A percentile compares a stretch with the other conserved stretches of the same genome.
Evolutionary conservation across 2,329 filamentous ascomycete genomes (phyloP).

Genomic region (Colletotrichum tabaci): DNA sequence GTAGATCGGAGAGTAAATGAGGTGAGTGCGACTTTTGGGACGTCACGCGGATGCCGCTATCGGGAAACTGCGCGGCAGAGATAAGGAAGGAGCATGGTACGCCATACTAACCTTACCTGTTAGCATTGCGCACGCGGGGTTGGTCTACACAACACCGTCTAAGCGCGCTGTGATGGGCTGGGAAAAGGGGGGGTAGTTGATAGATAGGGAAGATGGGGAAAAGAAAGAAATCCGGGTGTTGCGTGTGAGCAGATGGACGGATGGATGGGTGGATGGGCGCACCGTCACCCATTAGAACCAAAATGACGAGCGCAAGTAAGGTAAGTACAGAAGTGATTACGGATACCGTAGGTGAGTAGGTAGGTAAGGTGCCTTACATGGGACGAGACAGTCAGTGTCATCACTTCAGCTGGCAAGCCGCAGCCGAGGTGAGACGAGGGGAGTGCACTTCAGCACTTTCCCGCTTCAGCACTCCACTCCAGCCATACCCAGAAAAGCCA

Average conservation of each 20-base stretch:
- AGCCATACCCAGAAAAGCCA: no score
- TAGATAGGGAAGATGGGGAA: background rate
- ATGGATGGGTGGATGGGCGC: constrained; percentile 21
- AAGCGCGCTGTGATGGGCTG: constrained; percentile 19
- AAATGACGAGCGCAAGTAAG: constrained; percentile 22
- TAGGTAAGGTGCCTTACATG: background rate
- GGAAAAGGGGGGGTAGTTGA: background rate
- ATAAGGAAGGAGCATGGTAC: constrained; percentile 38
- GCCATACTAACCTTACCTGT: constrained; percentile 39
- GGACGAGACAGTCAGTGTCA: background rate
- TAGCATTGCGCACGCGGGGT: constrained; percentile 29
- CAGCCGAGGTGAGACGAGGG: background rate
- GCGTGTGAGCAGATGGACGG: background rate
- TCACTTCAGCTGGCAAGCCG: background rate
- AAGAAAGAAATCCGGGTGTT: background rate
- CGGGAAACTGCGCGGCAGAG: constrained; percentile 27
- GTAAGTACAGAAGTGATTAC: background rate
- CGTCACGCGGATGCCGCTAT: constrained; percentile 40
- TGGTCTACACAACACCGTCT: constrained; percentile 17
- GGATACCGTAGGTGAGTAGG: background rate
- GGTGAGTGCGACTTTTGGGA: constrained; percentile 30
- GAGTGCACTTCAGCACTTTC: background rate
- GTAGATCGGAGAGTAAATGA: constrained; percentile 31
- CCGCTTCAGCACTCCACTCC: no score
- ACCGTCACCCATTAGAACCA: constrained; percentile 16